Conservation (phyloP, 2,329 filamentous ascomycete species). For the Trichoderma sp. region DNA sequence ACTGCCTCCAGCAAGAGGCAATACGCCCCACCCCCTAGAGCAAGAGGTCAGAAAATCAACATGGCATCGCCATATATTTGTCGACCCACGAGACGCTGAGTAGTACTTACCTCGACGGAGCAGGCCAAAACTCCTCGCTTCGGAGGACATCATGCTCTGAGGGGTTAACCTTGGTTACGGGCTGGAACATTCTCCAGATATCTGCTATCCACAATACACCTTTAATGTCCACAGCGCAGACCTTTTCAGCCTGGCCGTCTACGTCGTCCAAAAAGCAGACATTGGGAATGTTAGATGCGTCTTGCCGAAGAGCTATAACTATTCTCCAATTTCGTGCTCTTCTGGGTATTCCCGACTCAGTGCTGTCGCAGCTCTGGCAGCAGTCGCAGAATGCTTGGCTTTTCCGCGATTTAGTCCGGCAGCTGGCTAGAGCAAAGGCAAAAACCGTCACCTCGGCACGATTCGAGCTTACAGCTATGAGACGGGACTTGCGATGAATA, state of each 20-base stretch:
- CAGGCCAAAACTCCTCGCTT: conserved; percentile 37
- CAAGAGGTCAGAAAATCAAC: background rate
- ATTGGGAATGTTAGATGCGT: conserved; percentile 54
- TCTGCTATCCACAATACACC: conserved; percentile 53
- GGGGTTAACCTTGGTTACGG: conserved; percentile 33
- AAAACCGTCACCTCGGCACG: conserved; percentile 57
- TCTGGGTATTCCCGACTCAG: conserved; percentile 40
- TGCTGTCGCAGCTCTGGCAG: conserved; percentile 22
- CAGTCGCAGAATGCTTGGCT: conserved; percentile 21
- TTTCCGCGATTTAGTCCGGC: conserved; percentile 9
- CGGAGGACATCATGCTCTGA: conserved; percentile 27
- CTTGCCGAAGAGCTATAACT: conserved; percentile 44
- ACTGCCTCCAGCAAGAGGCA: conserved; percentile 47
- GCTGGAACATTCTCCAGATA: conserved; percentile 49
- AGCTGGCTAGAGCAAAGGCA: conserved; percentile 45
- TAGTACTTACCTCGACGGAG: conserved; percentile 32
- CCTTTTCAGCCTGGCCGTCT: conserved; percentile 50
- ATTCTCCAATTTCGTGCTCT: conserved; percentile 55
- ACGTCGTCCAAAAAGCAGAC: conserved; percentile 53
- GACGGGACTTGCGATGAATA: conserved; percentile 75
- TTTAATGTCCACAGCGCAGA: conserved; percentile 54
- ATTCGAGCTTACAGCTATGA: conserved; percentile 87
- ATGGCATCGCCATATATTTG: background rate
- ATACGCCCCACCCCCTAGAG: conserved; percentile 51
- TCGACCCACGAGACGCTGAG: conserved; percentile 19